Conservation (phyloP, 1,284 basidiomycete genomes). For the Trichosporon sp. region DNA sequence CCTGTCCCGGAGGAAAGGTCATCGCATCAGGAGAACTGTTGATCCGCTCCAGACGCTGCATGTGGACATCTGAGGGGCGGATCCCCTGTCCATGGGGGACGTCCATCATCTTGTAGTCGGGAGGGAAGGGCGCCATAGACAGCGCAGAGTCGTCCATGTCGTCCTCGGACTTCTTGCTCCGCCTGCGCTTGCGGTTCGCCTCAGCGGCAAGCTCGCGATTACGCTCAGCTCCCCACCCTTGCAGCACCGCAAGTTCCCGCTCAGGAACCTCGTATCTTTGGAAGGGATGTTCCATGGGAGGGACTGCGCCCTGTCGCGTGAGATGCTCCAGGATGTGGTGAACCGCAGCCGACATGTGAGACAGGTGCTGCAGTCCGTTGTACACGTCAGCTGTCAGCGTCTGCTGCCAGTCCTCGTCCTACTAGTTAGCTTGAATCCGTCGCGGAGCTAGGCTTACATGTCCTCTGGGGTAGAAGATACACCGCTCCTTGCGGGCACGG, state of each 20-base stretch:
- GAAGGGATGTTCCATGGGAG: conserved; percentile 36
- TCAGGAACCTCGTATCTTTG: conserved; percentile 41
- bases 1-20: conserved; percentile 6
- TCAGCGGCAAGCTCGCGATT: conserved; percentile 31
- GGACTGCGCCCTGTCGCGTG: conserved; percentile 36
- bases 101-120: conserved; percentile 19
- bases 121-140: conserved; percentile 20
- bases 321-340: conserved; percentile 48
- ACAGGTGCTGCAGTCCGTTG: conserved; percentile 39
- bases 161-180: conserved; percentile 26
- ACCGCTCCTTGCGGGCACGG: conserved; percentile 44
- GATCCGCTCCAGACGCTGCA: conserved; percentile 8
- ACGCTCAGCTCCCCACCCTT: conserved; percentile 39
- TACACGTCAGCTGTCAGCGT: conserved; percentile 44
- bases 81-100: conserved; percentile 16
- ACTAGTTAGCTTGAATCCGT: conserved; percentile 19
- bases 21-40: conserved; percentile 7
- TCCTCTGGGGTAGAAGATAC: conserved; percentile 47
- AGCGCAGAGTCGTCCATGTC: conserved; percentile 25
- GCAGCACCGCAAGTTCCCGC: conserved; percentile 37
- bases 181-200: conserved; percentile 23
- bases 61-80: conserved; percentile 30
- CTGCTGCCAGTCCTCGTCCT: conserved; percentile 55
- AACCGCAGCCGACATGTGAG: conserved; percentile 42
- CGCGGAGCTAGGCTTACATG: conserved; percentile 40